Evolutionary conservation across 768 basidiomycete species (phyloP), one percentile per base, ranked within the genome.

Genomic region (Russula griseocarnosa): DNA sequence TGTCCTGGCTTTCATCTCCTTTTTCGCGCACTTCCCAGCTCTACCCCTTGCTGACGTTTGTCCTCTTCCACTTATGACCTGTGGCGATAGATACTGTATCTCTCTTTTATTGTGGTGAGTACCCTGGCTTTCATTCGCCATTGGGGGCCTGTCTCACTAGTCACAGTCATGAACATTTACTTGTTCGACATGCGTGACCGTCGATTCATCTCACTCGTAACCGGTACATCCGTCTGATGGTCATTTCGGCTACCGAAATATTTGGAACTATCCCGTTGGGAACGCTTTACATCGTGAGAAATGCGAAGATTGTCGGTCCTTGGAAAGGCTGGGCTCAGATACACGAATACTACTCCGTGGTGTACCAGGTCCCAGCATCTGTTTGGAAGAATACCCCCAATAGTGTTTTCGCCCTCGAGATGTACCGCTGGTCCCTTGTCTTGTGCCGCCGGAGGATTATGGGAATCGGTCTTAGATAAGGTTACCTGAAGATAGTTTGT

Each of bases 311-410:
- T 9, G 18, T 52, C 3, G 0, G 0, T 1, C 30, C 7, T 18
- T 86, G 80, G 75, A 63, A 66, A 0, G 78, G 79, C 34, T 83
- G 83, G 79, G 74, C 69, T 0, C 77, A 81, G 67, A 77, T 81
- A 0, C 87, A 89, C 68, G 63, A 40, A 34, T 68, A 78, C 44
- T 84, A 77, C 68, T 76, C 72, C 2, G 75, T 76, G 10, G 73
- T 86, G 5, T 69, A 63, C 0, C 74, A 75, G 46, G 60, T 73
- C 56, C 77, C 82, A 1, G 62, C 75, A 0, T 38, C 76, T 11
- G 0, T 76, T 3, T 85, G 83, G 83, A 70, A 75, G 30, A 59
- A 38, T 1, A 50, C 60, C 70, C 60, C 5, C 0, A 2, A 20
- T 9, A 0, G 0, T 1, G 51, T 20, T 20, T 2, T 28, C 3